Base-by-base conservation (phyloP, 179 eudicot genomes). In the Camellia oleifera region DNA sequence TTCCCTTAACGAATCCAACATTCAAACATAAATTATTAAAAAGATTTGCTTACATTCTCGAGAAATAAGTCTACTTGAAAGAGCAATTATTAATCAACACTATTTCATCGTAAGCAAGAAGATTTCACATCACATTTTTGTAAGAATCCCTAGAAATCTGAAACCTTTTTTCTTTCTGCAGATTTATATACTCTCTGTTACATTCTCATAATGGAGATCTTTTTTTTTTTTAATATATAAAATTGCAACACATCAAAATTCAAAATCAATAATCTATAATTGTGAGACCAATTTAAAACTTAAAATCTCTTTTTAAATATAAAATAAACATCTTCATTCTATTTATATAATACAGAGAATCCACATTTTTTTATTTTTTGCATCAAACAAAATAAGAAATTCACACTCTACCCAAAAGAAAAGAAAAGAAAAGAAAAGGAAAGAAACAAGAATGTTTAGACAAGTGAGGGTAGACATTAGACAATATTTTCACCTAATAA, bases 401-500 rank as follows among this genome's bases (percentile, higher is more conserved):
- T 68, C 50, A 48, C n/a, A 50, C 0, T 17, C 44, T 4, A 11
- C 75, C 53, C 23, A 48, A 48, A 12, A 53, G 12, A 26, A 52
- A 20, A 40, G 46, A 0, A 40, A 58, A 42, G 10, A 32, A 61
- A 6, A 7, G 46, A 11, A 11, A 67, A 42, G 10, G 15, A 61
- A 6, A 7, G 46, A 11, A 11, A 67, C 5, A 26, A 17, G 23
- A 14, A 60, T 4, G 13, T 7, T 3, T 11, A 42, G 12, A 45
- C 5, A 70, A 70, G 56, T 18, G 26, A 70, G 11, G 13, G 32
- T 6, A 5, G 74, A 46, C 74, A 45, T 46, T 3, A 40, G 74
- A 46, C 74, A 45, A 70, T 3, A 40, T 13, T 64, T 76, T 76
- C 78, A 76, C 78, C 69, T 45, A 62, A 63, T 76, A 76, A 76